Evolutionary conservation across 345 rosid species (phyloP).

Genomic region (Diplotaxis tenuifolia): DNA sequence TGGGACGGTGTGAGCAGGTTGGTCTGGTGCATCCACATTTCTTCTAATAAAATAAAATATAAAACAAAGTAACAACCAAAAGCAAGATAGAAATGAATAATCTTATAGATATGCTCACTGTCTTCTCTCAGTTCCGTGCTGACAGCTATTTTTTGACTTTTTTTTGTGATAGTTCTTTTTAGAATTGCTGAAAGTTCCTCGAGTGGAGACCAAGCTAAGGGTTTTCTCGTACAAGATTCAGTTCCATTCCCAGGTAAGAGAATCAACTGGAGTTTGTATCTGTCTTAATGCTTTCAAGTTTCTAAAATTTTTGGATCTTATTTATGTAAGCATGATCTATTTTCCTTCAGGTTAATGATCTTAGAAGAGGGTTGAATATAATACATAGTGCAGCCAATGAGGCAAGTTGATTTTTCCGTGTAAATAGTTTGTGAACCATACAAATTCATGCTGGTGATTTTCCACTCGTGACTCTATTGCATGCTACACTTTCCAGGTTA

Average conservation of each 20-base stretch:
- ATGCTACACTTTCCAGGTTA: constrained; percentile 48
- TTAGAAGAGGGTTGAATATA: constrained; percentile 54
- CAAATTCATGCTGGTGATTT: constrained; percentile 18
- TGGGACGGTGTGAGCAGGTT: constrained; percentile 88
- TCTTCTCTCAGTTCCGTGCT: neutral
- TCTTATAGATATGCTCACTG: constrained; percentile 9
- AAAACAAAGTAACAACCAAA: neutral
- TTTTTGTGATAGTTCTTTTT: constrained; percentile 62
- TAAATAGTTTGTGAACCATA: constrained; percentile 17
- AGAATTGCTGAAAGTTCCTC: constrained; percentile 79
- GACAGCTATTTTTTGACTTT: constrained; percentile 21
- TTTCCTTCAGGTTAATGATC: constrained; percentile 71
- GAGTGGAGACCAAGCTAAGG: constrained; percentile 76
- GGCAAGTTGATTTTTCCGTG: constrained; percentile 46
- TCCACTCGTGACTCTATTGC: constrained; percentile 2
- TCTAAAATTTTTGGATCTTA: constrained; percentile 12
- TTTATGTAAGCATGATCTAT: constrained; percentile 5
- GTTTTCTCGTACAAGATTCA: constrained; percentile 76
- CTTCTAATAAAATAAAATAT: neutral
- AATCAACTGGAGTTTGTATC: constrained; percentile 4
- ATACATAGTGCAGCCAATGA: constrained; percentile 67
- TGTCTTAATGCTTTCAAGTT: constrained; percentile 21
- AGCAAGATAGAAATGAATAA: constrained; percentile 11
- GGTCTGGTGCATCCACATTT: constrained; percentile 26
- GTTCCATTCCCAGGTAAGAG: constrained; percentile 65